A percentile compares a stretch with the other conserved stretches of the same genome.
phyloP scores from a whole-genome alignment of 2,329 filamentous ascomycete species.

The Botryosphaeria agaves region DNA sequence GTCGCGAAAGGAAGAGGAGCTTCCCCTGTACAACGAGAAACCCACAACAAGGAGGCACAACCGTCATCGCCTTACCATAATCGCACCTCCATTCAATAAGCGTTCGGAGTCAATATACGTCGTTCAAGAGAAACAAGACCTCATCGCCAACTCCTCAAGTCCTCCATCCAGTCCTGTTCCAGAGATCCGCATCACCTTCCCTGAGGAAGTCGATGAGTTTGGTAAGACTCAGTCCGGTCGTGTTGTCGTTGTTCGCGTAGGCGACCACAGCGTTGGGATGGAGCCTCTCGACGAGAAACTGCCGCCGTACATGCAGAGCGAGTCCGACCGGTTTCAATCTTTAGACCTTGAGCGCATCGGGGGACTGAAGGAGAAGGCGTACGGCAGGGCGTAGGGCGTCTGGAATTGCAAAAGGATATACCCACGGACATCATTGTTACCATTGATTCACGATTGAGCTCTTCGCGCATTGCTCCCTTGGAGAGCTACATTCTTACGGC shows the following conservation, averaged over 20 bases:
- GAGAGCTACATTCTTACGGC: no score
- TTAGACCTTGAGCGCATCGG: slow-evolving; percentile 91
- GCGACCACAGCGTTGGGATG: slow-evolving; percentile 74
- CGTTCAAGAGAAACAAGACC: slow-evolving; percentile 62
- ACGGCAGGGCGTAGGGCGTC: no score
- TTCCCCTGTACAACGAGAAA: slow-evolving; percentile 56
- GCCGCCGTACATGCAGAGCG: slow-evolving; percentile 76
- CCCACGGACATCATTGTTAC: no score
- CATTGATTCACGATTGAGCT: no score
- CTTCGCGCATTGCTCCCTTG: no score
- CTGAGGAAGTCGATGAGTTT: slow-evolving; percentile 73
- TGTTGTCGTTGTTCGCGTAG: slow-evolving; percentile 81
- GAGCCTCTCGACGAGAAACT: slow-evolving; percentile 69
- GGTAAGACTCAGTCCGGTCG: slow-evolving; percentile 71
- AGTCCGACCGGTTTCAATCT: slow-evolving; percentile 68
- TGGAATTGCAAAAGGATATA: no score
- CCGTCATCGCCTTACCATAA: slow-evolving; percentile 41
- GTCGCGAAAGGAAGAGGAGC: slow-evolving; percentile 27
- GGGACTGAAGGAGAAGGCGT: slow-evolving; percentile 85
- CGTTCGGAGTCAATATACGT: slow-evolving; percentile 55
- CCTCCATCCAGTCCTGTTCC: slow-evolving; percentile 69
- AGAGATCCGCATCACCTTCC: slow-evolving; percentile 96
- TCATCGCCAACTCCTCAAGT: slow-evolving; percentile 58
- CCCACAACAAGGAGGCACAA: slow-evolving; percentile 24
- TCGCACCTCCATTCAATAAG: slow-evolving; percentile 14